Base-by-base conservation (phyloP, 495 filamentous ascomycete genomes). In the Thermochaetoides thermophila region DNA sequence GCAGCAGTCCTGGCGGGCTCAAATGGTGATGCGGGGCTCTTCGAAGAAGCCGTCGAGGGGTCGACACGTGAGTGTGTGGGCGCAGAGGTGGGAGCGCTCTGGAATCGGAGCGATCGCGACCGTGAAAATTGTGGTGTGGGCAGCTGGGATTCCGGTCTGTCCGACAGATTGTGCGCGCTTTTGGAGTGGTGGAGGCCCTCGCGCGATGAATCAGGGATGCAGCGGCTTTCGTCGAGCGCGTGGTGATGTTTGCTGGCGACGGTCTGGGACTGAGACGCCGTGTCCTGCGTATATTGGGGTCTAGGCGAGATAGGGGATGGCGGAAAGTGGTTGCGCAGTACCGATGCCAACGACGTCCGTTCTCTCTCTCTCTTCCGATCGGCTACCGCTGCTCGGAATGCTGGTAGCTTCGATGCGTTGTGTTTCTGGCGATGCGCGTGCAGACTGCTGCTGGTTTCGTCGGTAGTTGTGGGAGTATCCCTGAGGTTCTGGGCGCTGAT, bases 401-500 rank as follows among this genome's bases (percentile, higher is more conserved):
- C 51, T 16, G 64, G 62, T 32, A 66, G 49, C 34, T 65, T 68
- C 33, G 61, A 65, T 10, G 61, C 62, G 21, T 58, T 68, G 45
- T 66, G 56, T 38, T 48, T 60, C 32, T 61, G 60, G 41, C 64
- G 61, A 39, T 68, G 61, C 19, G 55, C 44, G 41, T 66, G 59
- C 17, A 60, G 37, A 19, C 45, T 39, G 40, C 22, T 56, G 44
- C 28, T 44, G 42, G 49, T 46, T 37, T 43, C 17, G 30, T 29
- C 35, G 17, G 31, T 14, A 17, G 29, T 11, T 24, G n/a, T n/a
- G n/a, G n/a, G n/a, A n/a, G n/a, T n/a, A n/a, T n/a, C n/a, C n/a
- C n/a, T n/a, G n/a, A n/a, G n/a, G n/a, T n/a, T n/a, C n/a, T n/a
- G n/a, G n/a, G n/a, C n/a, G n/a, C n/a, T n/a, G n/a, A n/a, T 34